Percentiles rank a stretch among this genome's conserved stretches.
Conservation (phyloP, 306 rosid species). For the Sesbania bispinosa region DNA sequence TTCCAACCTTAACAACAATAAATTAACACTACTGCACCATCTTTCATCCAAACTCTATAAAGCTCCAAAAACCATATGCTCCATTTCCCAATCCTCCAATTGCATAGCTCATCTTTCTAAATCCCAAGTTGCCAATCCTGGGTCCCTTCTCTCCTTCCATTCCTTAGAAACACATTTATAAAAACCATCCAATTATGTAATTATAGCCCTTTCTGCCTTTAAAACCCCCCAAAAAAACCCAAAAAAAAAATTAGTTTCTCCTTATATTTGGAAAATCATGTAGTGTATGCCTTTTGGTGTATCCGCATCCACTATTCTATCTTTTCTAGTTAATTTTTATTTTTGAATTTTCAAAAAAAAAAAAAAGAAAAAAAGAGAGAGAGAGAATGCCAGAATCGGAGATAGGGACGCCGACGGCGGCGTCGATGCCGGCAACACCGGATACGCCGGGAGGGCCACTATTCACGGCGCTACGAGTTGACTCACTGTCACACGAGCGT, state of each 20-base stretch:
- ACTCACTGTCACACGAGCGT: conserved; percentile 67
- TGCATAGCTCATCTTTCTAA: not conserved
- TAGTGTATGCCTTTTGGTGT: not conserved
- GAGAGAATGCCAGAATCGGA: conserved; percentile 55
- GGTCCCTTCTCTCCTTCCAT: conserved; percentile 31
- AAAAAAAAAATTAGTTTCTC: not conserved
- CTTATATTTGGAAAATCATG: conserved; percentile 37
- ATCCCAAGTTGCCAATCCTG: conserved; percentile 47
- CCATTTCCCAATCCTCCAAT: not conserved
- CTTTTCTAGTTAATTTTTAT: not conserved
- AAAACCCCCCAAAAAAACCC: not conserved
- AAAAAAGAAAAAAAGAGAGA: not conserved
- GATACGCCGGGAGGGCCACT: conserved; percentile 63
- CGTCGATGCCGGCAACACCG: conserved; percentile 75
- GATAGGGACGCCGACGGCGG: conserved; percentile 52
- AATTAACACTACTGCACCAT: not conserved
- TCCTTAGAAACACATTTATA: conserved; percentile 61
- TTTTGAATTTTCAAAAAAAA: not conserved
- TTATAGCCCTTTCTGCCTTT: not conserved
- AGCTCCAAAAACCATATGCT: not conserved
- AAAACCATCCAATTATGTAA: conserved; percentile 71
- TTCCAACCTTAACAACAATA: conserved; percentile 12
- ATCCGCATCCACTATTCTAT: conserved; percentile 7
- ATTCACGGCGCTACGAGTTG: conserved; percentile 59
- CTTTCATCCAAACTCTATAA: not conserved